Evolutionary conservation across 768 basidiomycete genomes (phyloP).

Genomic region (Gymnopilus junonius): DNA sequence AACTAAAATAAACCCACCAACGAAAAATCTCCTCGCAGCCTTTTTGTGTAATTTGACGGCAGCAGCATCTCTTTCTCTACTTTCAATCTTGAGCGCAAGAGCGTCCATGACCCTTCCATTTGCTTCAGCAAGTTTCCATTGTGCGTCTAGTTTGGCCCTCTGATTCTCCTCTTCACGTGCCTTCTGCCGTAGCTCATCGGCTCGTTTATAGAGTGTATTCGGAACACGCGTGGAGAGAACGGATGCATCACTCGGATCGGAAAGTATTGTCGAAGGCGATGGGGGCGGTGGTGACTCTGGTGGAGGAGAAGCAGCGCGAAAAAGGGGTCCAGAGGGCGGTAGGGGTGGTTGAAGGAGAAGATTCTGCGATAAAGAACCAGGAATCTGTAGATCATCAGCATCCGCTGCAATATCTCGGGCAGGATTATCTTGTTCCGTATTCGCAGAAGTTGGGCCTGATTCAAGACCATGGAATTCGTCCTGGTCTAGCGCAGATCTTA

Average conservation of each 20-base stretch:
- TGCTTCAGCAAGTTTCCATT: conserved; percentile 32
- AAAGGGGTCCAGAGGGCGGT: conserved; percentile 26
- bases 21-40: conserved; percentile 49
- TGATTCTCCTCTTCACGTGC: conserved; percentile 43
- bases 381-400: conserved; percentile 21
- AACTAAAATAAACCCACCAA: conserved; percentile 35
- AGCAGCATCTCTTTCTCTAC: conserved; percentile 38
- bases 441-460: conserved; percentile 5
- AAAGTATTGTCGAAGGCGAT: conserved; percentile 25
- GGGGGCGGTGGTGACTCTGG: conserved; percentile 18
- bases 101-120: conserved; percentile 41
- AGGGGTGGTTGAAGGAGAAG: conserved; percentile 27
- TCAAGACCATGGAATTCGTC: conserved; percentile 14
- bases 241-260: conserved; percentile 25
- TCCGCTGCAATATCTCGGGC: not conserved
- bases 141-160: conserved; percentile 26
- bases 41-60: conserved; percentile 45
- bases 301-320: conserved; percentile 17
- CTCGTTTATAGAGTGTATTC: conserved; percentile 33
- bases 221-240: conserved; percentile 37
- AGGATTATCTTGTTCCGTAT: not conserved
- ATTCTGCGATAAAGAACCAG: conserved; percentile 30
- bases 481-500: conserved; percentile 24
- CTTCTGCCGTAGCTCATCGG: conserved; percentile 42
- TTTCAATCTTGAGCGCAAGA: conserved; percentile 41